Base-by-base conservation (phyloP, 768 basidiomycete genomes). In the Nevesoporus exiguus region DNA sequence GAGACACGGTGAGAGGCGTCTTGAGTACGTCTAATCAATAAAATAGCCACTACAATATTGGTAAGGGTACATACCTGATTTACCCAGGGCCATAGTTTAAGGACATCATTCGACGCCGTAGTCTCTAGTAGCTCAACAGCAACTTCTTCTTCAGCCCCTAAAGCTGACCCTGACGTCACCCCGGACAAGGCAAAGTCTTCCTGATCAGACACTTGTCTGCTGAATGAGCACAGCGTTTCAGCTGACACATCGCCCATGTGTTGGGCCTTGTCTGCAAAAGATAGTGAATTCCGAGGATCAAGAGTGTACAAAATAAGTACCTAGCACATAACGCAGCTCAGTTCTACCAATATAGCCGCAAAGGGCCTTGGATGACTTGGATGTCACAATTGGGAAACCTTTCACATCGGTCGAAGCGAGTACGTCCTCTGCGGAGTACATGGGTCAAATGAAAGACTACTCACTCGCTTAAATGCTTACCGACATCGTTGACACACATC, bases 1-100 rank as follows among this genome's bases (percentile, higher is more conserved):
- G 88, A 7, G 93, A 88, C 11, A 97, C 94, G 0, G 91, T 93
- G 64, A 99, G 80, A 1, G 96, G 94, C 0, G 93, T 96, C 97
- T 99, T 1, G 34, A 45, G 47, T 47, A 34, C 27, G 25, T 43
- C 7, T 55, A 46, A 51, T 56, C 21, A 47, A 46, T 22, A 22
- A 31, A 1, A 22, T 27, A 58, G 43, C 11, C 52, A 45, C 21
- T 15, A 5, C 1, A 30, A 53, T 22, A 27, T 36, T 22, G 41
- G 33, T 39, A 15, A 47, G 10, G 8, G 30, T 40, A 11, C 59
- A 29, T 68, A 96, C 97, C 79, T 93, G 88, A 68, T 98, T 97
- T 1, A 98, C 93, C 88, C 93, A 98, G 9, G 91, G 88, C 78
- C 88, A 88, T 49, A 93, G 76, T 64, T 82, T 83, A 30, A 90